Base-by-base conservation (phyloP, 345 rosid genomes). In the Abelmoschus esculentus region DNA sequence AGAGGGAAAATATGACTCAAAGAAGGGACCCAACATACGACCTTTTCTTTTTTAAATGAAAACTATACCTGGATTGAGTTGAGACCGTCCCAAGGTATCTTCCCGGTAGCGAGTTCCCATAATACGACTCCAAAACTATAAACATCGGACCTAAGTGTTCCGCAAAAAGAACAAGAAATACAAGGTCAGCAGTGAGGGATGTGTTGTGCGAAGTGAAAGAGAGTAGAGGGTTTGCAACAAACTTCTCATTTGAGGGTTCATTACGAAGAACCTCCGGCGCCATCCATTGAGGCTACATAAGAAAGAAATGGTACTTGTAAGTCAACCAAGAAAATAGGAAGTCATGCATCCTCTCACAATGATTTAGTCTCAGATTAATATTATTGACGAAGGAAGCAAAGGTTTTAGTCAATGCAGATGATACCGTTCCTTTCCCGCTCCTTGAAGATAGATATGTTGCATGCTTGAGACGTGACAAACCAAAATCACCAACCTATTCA, bases 271-370 rank as follows among this genome's bases (percentile, higher is more conserved):
- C 93, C 85, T 95, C 99, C 4, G 61, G 61, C 8, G 38, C 62
- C 97, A 93, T 93, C 98, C 98, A 93, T 79, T 95, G 99, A 80
- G 97, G 99, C 99, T 95, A 76, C n/a, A n/a, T 61, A 87, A 47
- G 67, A 57, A 70, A 70, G 15, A 46, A 69, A 78, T 31, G 57
- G 62, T 42, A 60, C 40, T 73, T 54, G 63, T 13, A 12, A 26
- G 38, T 70, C 60, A 52, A 52, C 47, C 11, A 17, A n/a, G 57
- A 40, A 40, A 42, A 4, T 19, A 19, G 32, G 13, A 19, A 12
- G 53, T 44, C 44, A 40, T 22, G 36, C 34, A 36, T 36, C 40
- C 7, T 36, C 40, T 36, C 40, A 5, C 36, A 32, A 32, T 32
- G 36, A 32, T 32, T 32, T 32, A 32, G 36, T 3, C 36, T 32